Evolutionary conservation across 345 rosid species (phyloP).

Genomic region (Nasturtium officinale): DNA sequence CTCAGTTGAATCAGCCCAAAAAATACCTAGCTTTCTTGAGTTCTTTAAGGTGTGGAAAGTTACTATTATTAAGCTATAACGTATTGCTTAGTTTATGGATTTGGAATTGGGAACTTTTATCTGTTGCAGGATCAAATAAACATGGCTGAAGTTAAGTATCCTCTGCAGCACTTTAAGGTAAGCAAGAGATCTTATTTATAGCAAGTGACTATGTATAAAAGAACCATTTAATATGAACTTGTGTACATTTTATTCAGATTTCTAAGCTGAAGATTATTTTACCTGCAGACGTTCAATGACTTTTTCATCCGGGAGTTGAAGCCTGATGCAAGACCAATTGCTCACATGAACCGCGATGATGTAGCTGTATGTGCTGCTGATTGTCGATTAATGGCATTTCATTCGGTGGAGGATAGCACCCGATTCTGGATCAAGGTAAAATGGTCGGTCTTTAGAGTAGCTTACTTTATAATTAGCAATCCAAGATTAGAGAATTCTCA

Average conservation of each 20-base stretch:
- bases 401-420: constrained; percentile 61
- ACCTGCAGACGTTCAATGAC: constrained; percentile 82
- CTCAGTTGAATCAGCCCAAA: constrained; percentile 74
- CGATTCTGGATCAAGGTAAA: constrained; percentile 92
- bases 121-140: constrained; percentile 83
- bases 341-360: constrained; percentile 54
- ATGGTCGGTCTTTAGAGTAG: background rate
- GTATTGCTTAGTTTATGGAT: background rate
- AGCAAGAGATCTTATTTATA: constrained; percentile 14
- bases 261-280: background rate
- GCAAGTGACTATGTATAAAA: background rate
- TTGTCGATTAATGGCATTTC: constrained; percentile 85
- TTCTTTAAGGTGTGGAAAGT: constrained; percentile 63
- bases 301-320: constrained; percentile 87
- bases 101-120: constrained; percentile 9
- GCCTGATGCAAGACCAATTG: constrained; percentile 78
- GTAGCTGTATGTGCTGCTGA: constrained; percentile 83
- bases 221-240: background rate
- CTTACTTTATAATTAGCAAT: background rate
- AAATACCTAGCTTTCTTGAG: constrained; percentile 69
- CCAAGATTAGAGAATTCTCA: background rate
- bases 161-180: constrained; percentile 89
- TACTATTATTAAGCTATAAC: background rate
- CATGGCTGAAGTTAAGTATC: constrained; percentile 84
- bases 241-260: background rate